Conservation (phyloP, 768 basidiomycete species). For the Boletus rubescentipes region DNA sequence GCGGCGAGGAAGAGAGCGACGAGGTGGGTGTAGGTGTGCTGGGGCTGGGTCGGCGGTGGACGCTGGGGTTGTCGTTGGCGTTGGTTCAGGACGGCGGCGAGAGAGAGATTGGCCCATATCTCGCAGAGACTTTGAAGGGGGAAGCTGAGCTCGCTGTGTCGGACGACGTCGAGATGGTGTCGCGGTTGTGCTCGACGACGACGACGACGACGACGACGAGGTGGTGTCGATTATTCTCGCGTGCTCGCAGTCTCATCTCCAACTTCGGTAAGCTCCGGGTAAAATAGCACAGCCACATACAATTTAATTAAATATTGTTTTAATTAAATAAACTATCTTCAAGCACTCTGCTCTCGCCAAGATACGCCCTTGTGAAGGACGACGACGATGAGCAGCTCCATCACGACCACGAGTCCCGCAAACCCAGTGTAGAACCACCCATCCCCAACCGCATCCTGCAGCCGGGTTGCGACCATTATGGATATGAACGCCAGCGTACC, state of each 20-base stretch:
- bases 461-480: conserved; percentile 70
- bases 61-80: conserved; percentile 9
- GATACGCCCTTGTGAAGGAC: conserved; percentile 55
- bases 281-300: conserved; percentile 17
- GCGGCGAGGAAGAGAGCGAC: conserved; percentile 33
- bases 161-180: conserved; percentile 8
- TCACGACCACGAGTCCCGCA: conserved; percentile 50
- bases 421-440: conserved; percentile 78
- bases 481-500: conserved; percentile 67
- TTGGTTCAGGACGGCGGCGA: conserved; percentile 21
- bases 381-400: conserved; percentile 56
- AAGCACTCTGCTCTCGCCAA: conserved; percentile 51
- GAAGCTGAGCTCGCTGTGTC: neutral
- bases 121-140: neutral
- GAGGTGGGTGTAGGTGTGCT: conserved; percentile 1
- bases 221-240: conserved; percentile 27
- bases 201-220: neutral
- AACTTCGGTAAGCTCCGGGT: conserved; percentile 22
- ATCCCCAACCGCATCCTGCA: conserved; percentile 75
- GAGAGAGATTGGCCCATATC: conserved; percentile 34
- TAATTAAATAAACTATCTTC: conserved; percentile 1
- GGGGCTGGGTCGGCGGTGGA: conserved; percentile 4
- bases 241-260: conserved; percentile 27
- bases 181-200: conserved; percentile 15
- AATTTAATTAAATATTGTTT: conserved; percentile 11